A percentile compares a stretch with the other conserved stretches of the same genome.
Evolutionary conservation across 495 filamentous ascomycete genomes (phyloP).

Genomic region (Lichenothelia convexa): DNA sequence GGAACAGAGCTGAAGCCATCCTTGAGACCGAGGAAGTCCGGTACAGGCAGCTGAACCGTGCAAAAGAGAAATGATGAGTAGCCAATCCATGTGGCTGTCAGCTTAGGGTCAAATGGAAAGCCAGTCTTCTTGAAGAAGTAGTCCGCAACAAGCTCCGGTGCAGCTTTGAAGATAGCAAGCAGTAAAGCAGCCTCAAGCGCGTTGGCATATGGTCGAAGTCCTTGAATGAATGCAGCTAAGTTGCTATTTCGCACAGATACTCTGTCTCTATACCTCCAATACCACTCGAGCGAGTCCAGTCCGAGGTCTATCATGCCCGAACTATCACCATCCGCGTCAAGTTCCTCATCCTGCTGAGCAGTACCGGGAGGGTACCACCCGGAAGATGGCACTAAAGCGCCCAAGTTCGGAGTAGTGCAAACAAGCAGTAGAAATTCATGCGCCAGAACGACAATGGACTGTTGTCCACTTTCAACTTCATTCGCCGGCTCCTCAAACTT

Average conservation of each 20-base stretch:
- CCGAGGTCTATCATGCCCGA: conserved; percentile 38
- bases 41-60: conserved; percentile 52
- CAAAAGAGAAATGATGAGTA: conserved; percentile 77
- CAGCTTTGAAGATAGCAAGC: conserved; percentile 55
- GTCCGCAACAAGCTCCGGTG: conserved; percentile 67
- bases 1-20: conserved; percentile 34
- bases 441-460: conserved; percentile 35
- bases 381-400: conserved; percentile 46
- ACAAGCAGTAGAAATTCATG: conserved; percentile 56
- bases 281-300: conserved; percentile 47
- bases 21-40: conserved; percentile 40
- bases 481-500: conserved; percentile 22
- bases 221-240: conserved; percentile 55
- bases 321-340: conserved; percentile 11
- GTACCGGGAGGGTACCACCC: conserved; percentile 58
- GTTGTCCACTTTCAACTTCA: conserved; percentile 19
- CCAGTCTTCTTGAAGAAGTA: conserved; percentile 65
- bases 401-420: conserved; percentile 50
- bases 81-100: conserved; percentile 83
- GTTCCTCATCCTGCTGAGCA: conserved; percentile 22
- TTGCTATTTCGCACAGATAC: conserved; percentile 59
- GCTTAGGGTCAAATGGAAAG: conserved; percentile 79
- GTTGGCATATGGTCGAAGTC: conserved; percentile 69
- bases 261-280: conserved; percentile 42
- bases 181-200: conserved; percentile 65